phyloP scores from a whole-genome alignment of 2,329 filamentous ascomycete species.

The Ophiostoma triangulosporum region DNA sequence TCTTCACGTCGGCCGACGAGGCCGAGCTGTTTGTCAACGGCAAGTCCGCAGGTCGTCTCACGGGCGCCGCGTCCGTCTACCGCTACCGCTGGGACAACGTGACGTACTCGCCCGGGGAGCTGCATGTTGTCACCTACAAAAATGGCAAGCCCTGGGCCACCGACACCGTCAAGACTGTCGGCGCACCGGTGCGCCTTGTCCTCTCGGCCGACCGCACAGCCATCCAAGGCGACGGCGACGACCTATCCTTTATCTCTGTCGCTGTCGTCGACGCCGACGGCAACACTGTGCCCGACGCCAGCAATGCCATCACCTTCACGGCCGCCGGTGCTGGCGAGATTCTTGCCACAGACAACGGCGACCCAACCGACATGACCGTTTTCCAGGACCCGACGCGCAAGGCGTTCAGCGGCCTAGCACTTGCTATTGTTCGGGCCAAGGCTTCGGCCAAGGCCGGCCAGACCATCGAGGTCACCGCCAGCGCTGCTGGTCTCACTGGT shows the following conservation, averaged over 20 bases:
- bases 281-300: slow-evolving; percentile 29
- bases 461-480: slow-evolving; percentile 9
- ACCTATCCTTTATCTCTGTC: slow-evolving; percentile 33
- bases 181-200: slow-evolving; percentile 24
- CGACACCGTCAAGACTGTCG: slow-evolving; percentile 28
- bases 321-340: slow-evolving; percentile 30
- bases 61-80: slow-evolving; percentile 23
- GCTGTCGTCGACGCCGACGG: slow-evolving; percentile 31
- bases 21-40: slow-evolving; percentile 42
- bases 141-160: slow-evolving; percentile 32
- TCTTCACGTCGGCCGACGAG: slow-evolving; percentile 37
- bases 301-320: slow-evolving; percentile 29
- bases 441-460: slow-evolving; percentile 10
- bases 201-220: slow-evolving; percentile 24
- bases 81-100: slow-evolving; percentile 41
- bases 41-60: slow-evolving; percentile 28
- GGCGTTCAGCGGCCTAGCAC: slow-evolving; percentile 27
- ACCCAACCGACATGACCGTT: slow-evolving; percentile 29
- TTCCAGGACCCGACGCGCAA: slow-evolving; percentile 28
- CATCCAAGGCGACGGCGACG: slow-evolving; percentile 28
- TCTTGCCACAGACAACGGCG: slow-evolving; percentile 37
- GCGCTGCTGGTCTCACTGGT: slow-evolving; percentile 10
- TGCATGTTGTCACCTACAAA: slow-evolving; percentile 35
- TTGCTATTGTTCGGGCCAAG: slow-evolving; percentile 26
- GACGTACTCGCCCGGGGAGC: slow-evolving; percentile 31